Percentiles rank a stretch among this genome's conserved stretches.
These are phyloP conservation scores for Zelopaecilomyces penicillatus DNA, from an alignment of 2,329 filamentous ascomycete genomes.

Conservation along the genomic window DNA sequence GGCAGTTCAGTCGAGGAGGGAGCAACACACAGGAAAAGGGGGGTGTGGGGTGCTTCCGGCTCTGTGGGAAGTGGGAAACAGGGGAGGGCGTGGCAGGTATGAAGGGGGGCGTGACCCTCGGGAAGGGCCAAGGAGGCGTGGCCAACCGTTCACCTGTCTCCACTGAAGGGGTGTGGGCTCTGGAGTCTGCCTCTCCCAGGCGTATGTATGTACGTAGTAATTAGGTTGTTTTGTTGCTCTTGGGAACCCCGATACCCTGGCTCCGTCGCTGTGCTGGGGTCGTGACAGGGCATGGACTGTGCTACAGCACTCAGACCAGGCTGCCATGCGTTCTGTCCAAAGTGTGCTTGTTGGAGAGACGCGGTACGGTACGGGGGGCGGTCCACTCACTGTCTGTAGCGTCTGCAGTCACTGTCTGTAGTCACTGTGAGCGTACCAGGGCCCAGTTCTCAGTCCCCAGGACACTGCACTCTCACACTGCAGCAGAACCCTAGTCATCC, in stretches of 20 bases:
- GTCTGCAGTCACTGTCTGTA: background rate
- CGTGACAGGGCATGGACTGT: background rate
- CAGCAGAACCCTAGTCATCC: background rate
- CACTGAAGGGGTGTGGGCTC: background rate
- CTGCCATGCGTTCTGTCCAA: slow-evolving; percentile 1
- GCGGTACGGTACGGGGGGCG: background rate
- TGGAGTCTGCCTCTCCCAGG: background rate
- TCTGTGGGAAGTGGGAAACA: background rate
- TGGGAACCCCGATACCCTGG: slow-evolving; percentile 8
- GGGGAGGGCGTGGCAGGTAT: background rate
- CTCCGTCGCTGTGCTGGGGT: no score
- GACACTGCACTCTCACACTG: no score
- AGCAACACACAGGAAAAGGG: no score
- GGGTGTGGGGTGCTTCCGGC: background rate
- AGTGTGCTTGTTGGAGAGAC: no score
- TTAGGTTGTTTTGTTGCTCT: no score
- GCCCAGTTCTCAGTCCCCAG: no score
- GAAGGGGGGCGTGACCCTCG: background rate
- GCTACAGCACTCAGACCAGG: slow-evolving; percentile 1
- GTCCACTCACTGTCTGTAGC: background rate
- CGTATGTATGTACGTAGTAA: no score
- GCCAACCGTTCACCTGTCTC: no score
- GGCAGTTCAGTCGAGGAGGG: no score
- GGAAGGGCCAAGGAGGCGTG: background rate
- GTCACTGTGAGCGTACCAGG: background rate